These are phyloP conservation scores for Penicillium sp. DNA, from an alignment of 2,329 filamentous ascomycete genomes.

Conservation along the genomic window DNA sequence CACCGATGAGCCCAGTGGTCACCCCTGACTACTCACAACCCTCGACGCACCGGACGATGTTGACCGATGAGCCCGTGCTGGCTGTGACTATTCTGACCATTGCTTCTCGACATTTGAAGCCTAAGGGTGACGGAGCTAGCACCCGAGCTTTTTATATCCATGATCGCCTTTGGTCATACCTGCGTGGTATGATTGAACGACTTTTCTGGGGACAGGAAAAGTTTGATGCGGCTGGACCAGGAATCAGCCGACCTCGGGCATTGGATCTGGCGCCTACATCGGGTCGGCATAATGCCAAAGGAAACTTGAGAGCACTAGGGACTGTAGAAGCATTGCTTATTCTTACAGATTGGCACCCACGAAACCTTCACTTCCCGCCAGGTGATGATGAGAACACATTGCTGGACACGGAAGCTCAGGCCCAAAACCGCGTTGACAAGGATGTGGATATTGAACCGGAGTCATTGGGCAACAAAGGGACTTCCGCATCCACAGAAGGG, in stretches of 20 bases:
- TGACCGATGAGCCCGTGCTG: slow-evolving; percentile 88
- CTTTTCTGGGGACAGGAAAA: slow-evolving; percentile 95
- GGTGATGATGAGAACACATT: slow-evolving; percentile 61
- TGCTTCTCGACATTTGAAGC: slow-evolving; percentile 75
- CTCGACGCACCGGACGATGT: slow-evolving; percentile 68
- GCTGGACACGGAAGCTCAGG: slow-evolving; percentile 64
- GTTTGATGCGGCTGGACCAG: slow-evolving; percentile 65
- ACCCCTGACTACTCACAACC: slow-evolving; percentile 83
- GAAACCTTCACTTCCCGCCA: slow-evolving; percentile 85
- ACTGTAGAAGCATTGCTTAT: slow-evolving; percentile 93
- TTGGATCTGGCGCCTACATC: slow-evolving; percentile 57
- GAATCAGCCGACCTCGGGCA: slow-evolving; percentile 61
- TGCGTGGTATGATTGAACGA: slow-evolving; percentile 90
- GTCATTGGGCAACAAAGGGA: slow-evolving; percentile 36
- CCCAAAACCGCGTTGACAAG: slow-evolving; percentile 49
- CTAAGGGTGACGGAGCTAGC: slow-evolving; percentile 71
- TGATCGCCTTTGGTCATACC: slow-evolving; percentile 89
- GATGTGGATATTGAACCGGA: slow-evolving; percentile 38
- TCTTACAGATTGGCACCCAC: slow-evolving; percentile 93
- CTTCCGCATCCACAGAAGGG: slow-evolving; percentile 64
- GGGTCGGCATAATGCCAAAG: slow-evolving; percentile 53
- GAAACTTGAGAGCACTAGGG: slow-evolving; percentile 79
- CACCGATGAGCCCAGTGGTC: slow-evolving; percentile 87
- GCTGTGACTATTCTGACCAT: slow-evolving; percentile 88
- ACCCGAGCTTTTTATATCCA: slow-evolving; percentile 88